phyloP scores from a whole-genome alignment of 2,329 filamentous ascomycete species.

The Rutstroemia sp. region DNA sequence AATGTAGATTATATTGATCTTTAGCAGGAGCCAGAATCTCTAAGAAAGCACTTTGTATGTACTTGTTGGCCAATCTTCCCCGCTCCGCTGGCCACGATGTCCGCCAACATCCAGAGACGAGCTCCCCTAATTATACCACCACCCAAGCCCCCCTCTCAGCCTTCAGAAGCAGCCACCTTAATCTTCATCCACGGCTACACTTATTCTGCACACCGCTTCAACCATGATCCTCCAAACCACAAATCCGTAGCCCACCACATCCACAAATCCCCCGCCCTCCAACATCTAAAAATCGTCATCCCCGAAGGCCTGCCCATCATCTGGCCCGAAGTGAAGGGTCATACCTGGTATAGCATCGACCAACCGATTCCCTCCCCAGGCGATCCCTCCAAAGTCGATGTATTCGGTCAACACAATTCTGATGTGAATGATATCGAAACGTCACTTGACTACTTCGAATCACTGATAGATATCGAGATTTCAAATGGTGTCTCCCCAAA shows the following conservation, averaged over 20 bases:
- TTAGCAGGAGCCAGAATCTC: too few species aligned
- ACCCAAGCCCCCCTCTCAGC: background rate
- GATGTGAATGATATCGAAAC: slow-evolving; percentile 13
- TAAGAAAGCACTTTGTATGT: too few species aligned
- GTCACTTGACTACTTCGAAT: slow-evolving; percentile 10
- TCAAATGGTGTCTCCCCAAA: slow-evolving; percentile 1
- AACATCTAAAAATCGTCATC: slow-evolving; percentile 13
- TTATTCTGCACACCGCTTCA: slow-evolving; percentile 6
- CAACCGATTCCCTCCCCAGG: slow-evolving; percentile 5
- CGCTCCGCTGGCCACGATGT: background rate
- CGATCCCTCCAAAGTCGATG: slow-evolving; percentile 1
- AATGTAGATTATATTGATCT: too few species aligned
- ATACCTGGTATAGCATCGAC: slow-evolving; percentile 13
- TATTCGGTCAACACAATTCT: slow-evolving; percentile 1
- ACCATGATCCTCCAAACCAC: slow-evolving; percentile 4
- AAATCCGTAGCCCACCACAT: slow-evolving; percentile 11
- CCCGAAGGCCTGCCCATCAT: slow-evolving; percentile 10
- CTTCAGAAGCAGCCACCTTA: slow-evolving; percentile 6
- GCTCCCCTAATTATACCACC: slow-evolving; percentile 11
- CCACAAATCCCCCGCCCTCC: slow-evolving; percentile 8
- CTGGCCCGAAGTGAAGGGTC: background rate
- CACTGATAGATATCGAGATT: slow-evolving; percentile 10
- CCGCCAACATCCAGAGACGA: background rate
- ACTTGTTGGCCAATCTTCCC: too few species aligned
- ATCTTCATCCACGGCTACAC: slow-evolving; percentile 15